Evolutionary conservation across 768 basidiomycete genomes (phyloP), one percentile per base, ranked within the genome.

Genomic region (Amanita subjunquillea): DNA sequence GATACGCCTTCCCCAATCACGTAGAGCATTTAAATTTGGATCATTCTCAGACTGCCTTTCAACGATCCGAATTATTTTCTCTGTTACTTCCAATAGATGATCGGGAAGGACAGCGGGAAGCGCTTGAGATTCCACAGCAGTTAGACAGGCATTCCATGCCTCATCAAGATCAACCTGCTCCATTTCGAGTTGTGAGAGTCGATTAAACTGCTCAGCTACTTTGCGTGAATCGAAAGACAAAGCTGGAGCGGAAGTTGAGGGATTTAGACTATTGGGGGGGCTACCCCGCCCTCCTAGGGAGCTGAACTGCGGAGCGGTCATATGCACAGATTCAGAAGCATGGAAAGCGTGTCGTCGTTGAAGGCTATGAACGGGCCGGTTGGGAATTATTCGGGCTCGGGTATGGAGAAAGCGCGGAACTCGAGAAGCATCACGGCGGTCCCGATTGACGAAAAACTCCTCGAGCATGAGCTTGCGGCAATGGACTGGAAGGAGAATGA

Each of bases 91-190:
- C 23, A 53, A 36, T 4, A 53, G 6, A 27, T 42, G 36, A 25
- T 46, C 34, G 17, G 43, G 44, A 22, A 44, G 23, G 17, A 53
- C 34, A 44, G 20, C 43, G 27, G 43, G 13, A 29, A 53, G 42
- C 13, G 36, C 22, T 43, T 42, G 10, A 43, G 51, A 55, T 15
- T 55, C 45, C 42, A 53, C 54, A 23, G 62, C 57, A n/a, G 56
- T 38, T 50, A 59, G 54, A 58, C 72, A 78, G 4, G 65, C 60
- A 13, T 59, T 48, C 76, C 76, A 78, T 8, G 72, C 72, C 8
- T 63, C 56, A 20, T 73, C 67, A 34, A 70, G 55, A 52, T 72
- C 61, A 45, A 76, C 57, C 13, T 66, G 57, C 45, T 53, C 40
- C n/a, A 25, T 22, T 45, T 36, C 34, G 23, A 53, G 30, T 12